A percentile compares a stretch with the other conserved stretches of the same genome.
These are phyloP conservation scores for Sporothrix pallida DNA, from an alignment of 2,329 filamentous ascomycete genomes.

Conservation along the genomic window DNA sequence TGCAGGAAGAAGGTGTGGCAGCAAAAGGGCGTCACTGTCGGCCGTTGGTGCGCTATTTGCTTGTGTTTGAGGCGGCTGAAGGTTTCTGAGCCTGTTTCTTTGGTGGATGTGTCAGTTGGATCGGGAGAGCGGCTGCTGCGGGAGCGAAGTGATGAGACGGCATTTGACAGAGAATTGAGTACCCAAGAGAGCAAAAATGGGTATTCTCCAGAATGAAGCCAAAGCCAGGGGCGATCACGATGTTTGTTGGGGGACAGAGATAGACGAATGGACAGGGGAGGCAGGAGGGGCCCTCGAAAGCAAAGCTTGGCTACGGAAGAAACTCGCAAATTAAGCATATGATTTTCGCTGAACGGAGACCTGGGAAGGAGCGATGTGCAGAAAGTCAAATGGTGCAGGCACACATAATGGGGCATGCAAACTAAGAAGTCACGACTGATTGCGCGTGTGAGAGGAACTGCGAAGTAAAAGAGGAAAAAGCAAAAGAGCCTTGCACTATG, in stretches of 20 bases:
- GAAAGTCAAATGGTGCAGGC: neutral
- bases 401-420: neutral
- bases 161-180: neutral
- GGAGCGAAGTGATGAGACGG: neutral
- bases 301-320: conserved; percentile 17
- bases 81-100: neutral
- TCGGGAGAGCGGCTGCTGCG: conserved; percentile 4
- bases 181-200: neutral
- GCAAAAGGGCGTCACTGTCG: neutral
- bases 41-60: conserved; percentile 13
- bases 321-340: conserved; percentile 12
- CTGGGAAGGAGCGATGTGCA: conserved; percentile 26
- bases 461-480: neutral
- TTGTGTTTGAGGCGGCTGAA: neutral
- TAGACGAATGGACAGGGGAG: neutral
- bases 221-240: conserved; percentile 11
- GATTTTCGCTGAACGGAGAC: neutral
- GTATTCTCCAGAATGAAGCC: neutral
- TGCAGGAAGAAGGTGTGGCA: neutral
- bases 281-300: neutral
- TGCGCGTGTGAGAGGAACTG: conserved; percentile 1
- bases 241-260: conserved; percentile 8
- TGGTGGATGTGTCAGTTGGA: neutral
- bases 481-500: neutral
- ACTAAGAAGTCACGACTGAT: conserved; percentile 17